Evolutionary conservation across 1,139 yeast species (phyloP).

Genomic region (Hansenula anomala): DNA sequence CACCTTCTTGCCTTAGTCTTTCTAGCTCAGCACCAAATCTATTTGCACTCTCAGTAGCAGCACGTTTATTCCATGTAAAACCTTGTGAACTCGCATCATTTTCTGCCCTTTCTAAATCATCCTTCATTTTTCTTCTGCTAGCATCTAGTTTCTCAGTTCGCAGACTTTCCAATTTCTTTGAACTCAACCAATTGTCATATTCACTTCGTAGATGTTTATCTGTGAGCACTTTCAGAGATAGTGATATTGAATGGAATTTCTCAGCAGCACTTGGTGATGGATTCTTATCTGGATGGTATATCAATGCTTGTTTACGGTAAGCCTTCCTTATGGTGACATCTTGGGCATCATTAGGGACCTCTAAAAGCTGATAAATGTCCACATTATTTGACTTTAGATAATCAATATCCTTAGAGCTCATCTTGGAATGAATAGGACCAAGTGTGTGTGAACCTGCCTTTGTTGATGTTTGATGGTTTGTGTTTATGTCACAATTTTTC

Average conservation of each 20-base stretch:
- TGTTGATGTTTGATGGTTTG: no score
- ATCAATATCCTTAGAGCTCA: constrained; percentile 16
- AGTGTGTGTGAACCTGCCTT: no score
- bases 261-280: constrained; percentile 78
- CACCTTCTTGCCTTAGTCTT: constrained; percentile 19
- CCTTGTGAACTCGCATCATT: constrained; percentile 1
- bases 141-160: constrained; percentile 11
- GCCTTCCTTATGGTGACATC: constrained; percentile 79
- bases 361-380: constrained; percentile 64
- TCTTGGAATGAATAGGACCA: no score
- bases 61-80: constrained; percentile 11
- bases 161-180: constrained; percentile 4
- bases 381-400: constrained; percentile 10
- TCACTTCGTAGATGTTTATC: constrained; percentile 88
- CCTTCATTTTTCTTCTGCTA: constrained; percentile 17
- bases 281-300: constrained; percentile 90
- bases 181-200: constrained; percentile 52
- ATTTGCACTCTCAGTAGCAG: constrained; percentile 5
- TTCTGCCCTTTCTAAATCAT: constrained; percentile 19
- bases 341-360: constrained; percentile 56
- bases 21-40: constrained; percentile 14
- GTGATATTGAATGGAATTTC: constrained; percentile 70
- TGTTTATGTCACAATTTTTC: no score
- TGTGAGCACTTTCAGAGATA: constrained; percentile 83
- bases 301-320: constrained; percentile 76